These are phyloP conservation scores for Colletotrichum spinosum DNA, from an alignment of 2,329 filamentous ascomycete genomes.

Conservation along the genomic window DNA sequence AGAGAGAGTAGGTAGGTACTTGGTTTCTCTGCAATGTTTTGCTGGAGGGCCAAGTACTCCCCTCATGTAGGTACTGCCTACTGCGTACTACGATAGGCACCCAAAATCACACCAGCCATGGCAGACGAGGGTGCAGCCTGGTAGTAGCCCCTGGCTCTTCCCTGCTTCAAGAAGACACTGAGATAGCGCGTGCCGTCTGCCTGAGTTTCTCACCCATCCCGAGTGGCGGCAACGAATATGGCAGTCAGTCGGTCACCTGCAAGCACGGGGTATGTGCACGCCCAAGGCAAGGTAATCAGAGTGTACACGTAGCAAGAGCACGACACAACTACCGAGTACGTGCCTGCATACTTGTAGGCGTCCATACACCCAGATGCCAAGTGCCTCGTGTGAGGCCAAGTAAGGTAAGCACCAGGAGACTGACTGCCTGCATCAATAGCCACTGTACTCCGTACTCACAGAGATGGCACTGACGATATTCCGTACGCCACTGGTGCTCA, in stretches of 20 bases:
- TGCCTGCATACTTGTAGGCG: neutral
- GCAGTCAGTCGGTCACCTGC: too few relatives aligned
- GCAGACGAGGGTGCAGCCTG: constrained; percentile 17
- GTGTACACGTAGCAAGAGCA: too few relatives aligned
- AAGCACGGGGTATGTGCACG: too few relatives aligned
- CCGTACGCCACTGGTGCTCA: neutral
- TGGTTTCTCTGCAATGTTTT: neutral
- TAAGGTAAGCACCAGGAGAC: too few relatives aligned
- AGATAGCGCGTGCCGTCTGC: constrained; percentile 10
- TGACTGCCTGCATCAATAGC: too few relatives aligned
- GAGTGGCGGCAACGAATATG: too few relatives aligned
- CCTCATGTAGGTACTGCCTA: neutral
- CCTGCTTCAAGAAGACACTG: constrained; percentile 35
- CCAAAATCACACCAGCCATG: constrained; percentile 4
- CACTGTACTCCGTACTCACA: too few relatives aligned
- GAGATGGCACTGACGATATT: too few relatives aligned
- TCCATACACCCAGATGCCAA: too few relatives aligned
- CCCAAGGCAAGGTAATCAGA: too few relatives aligned
- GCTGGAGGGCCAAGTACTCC: constrained; percentile 1
- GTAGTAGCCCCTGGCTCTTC: constrained; percentile 23
- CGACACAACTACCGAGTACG: neutral
- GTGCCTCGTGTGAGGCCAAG: too few relatives aligned
- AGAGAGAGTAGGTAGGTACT: constrained; percentile 4
- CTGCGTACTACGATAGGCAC: constrained; percentile 10
- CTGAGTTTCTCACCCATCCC: too few relatives aligned